A percentile compares a stretch with the other conserved stretches of the same genome.
Evolutionary conservation across 345 rosid species (phyloP).

Genomic region (Camelina neglecta): DNA sequence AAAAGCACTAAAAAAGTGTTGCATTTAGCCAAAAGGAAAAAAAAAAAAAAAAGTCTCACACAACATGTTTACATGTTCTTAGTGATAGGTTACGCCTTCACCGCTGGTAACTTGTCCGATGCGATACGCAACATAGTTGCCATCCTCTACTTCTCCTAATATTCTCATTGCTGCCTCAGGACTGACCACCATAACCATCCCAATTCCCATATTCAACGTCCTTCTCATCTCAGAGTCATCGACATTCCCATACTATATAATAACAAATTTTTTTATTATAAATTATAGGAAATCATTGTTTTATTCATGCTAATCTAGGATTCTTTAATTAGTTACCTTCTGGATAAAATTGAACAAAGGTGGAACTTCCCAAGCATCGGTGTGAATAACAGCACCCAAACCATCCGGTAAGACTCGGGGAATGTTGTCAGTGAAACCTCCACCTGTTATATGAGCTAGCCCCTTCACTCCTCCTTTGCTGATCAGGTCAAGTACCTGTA

Average conservation of each 20-base stretch:
- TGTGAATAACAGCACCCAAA: constrained; percentile 70
- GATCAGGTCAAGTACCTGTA: constrained; percentile 76
- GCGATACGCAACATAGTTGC: constrained; percentile 49
- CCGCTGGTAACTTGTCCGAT: constrained; percentile 38
- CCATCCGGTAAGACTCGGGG: constrained; percentile 86
- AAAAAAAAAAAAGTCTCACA: too few relatives aligned
- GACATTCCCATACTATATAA: constrained; percentile 65
- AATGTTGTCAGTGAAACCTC: constrained; percentile 91
- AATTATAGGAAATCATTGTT: too few relatives aligned
- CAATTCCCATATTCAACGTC: constrained; percentile 85
- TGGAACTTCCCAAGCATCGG: constrained; percentile 76
- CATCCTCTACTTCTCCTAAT: constrained; percentile 49
- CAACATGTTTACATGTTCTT: too few relatives aligned
- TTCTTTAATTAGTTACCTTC: constrained; percentile 52
- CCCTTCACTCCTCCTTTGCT: constrained; percentile 89
- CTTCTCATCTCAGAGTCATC: constrained; percentile 81
- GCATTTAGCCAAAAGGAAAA: too few relatives aligned
- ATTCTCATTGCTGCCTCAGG: constrained; percentile 60
- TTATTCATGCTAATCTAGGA: too few relatives aligned
- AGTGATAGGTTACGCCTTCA: too few relatives aligned
- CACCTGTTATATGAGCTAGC: constrained; percentile 89
- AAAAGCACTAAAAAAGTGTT: too few relatives aligned
- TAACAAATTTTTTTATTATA: background rate
- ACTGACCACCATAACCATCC: constrained; percentile 73
- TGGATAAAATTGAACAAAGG: constrained; percentile 86